Conservation (phyloP, 179 eudicot genomes). For the Nepenthes alata region DNA sequence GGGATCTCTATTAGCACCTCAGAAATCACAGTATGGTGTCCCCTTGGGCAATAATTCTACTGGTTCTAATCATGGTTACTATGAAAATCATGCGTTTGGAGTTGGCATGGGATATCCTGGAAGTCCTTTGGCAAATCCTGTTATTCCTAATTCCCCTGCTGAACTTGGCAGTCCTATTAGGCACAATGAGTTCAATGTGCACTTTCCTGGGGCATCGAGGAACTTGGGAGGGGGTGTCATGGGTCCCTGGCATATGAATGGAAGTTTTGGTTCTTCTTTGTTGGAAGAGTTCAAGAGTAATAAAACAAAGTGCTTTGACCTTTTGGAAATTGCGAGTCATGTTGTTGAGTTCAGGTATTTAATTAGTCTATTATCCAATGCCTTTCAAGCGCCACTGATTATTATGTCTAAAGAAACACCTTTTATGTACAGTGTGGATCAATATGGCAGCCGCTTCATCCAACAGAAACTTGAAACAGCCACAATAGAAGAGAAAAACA, state of each 20-base stretch:
- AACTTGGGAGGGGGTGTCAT: slow-evolving; percentile 27
- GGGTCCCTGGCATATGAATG: slow-evolving; percentile 36
- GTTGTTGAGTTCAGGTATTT: slow-evolving; percentile 42
- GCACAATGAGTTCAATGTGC: slow-evolving; percentile 36
- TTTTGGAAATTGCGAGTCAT: slow-evolving; percentile 34
- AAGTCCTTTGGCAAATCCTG: slow-evolving; percentile 27
- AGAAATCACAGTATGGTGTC: slow-evolving; percentile 26
- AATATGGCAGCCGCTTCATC: slow-evolving; percentile 46
- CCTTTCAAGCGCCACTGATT: background rate
- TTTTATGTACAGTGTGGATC: slow-evolving; percentile 31
- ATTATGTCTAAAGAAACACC: slow-evolving; percentile 2
- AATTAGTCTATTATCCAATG: background rate
- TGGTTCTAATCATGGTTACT: slow-evolving; percentile 32
- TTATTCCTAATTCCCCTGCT: slow-evolving; percentile 32
- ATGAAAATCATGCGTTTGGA: slow-evolving; percentile 29
- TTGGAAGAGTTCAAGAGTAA: slow-evolving; percentile 43
- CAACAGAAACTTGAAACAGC: slow-evolving; percentile 51
- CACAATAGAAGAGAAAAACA: slow-evolving; percentile 29
- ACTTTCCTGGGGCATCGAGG: slow-evolving; percentile 24
- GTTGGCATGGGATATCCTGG: slow-evolving; percentile 46
- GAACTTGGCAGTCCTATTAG: slow-evolving; percentile 35
- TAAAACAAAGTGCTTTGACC: slow-evolving; percentile 39
- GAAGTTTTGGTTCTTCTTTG: slow-evolving; percentile 29
- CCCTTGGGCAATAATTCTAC: slow-evolving; percentile 26
- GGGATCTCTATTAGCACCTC: slow-evolving; percentile 31